These are phyloP conservation scores for Pythium apleroticum DNA, from an alignment of 352 stramenopile species.

Conservation along the genomic window DNA sequence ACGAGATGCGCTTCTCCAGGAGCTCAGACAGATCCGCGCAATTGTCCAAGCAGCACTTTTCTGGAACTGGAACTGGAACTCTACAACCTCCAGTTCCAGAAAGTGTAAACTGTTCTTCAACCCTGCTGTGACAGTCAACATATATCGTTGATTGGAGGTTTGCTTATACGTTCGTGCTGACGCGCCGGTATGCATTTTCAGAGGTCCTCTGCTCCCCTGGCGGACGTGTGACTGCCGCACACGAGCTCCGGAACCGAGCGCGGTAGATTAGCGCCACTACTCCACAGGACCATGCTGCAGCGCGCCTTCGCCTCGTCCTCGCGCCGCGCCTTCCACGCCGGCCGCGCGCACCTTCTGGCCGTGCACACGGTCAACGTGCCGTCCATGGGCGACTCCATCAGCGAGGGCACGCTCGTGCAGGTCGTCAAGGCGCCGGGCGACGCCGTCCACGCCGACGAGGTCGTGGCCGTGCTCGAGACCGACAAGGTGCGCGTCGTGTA, in stretches of 20 bases:
- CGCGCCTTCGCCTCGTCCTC: conserved; percentile 19
- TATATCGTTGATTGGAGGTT: background rate
- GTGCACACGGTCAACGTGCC: conserved; percentile 83
- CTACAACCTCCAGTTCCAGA: background rate
- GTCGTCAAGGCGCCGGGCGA: conserved; percentile 94
- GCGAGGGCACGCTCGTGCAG: conserved; percentile 96
- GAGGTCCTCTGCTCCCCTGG: conserved; percentile 6
- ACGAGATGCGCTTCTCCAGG: no score
- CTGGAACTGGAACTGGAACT: conserved; percentile 7
- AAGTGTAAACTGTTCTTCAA: conserved; percentile 1
- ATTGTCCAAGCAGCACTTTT: conserved; percentile 4
- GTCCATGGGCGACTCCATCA: conserved; percentile 97
- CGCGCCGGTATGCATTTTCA: background rate
- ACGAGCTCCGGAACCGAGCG: background rate
- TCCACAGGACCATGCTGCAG: conserved; percentile 16
- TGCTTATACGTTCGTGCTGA: background rate
- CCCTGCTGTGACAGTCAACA: background rate
- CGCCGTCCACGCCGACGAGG: conserved; percentile 93
- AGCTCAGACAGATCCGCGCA: background rate
- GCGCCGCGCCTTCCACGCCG: conserved; percentile 51
- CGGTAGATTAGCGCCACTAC: background rate
- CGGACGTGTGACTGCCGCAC: conserved; percentile 2
- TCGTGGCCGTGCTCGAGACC: conserved; percentile 98
- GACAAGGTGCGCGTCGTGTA: conserved; percentile 91
- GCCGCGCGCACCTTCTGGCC: conserved; percentile 33